Base-by-base conservation (phyloP, 2,329 filamentous ascomycete genomes). In the Alternaria triticimaculans region DNA sequence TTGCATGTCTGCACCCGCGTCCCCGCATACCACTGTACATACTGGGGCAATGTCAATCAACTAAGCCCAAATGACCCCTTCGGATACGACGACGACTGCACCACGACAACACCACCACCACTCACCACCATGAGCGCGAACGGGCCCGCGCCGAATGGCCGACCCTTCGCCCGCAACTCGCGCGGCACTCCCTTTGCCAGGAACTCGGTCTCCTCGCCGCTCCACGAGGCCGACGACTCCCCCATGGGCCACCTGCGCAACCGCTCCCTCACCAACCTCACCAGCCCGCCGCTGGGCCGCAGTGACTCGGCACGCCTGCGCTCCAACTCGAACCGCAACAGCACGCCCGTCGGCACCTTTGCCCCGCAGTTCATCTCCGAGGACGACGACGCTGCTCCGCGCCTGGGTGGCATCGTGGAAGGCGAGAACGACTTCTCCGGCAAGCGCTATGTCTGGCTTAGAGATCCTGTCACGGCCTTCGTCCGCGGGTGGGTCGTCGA, bases 381-480 rank as follows among this genome's bases (percentile, higher is more conserved):
- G 68, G 92, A 94, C 68, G 84, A 92, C 80, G 86, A 89, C 70
- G 84, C 84, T 55, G 83, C 82, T 2, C 83, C 84, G 28, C 86
- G 88, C 64, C 84, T 89, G 28, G 83, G 85, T 20, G 92, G 93
- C 18, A 94, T 97, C 63, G 71, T 74, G 18, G 96, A 99, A 81
- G 96, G 96, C 67, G 95, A 97, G 77, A 98, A 97, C 79, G 96
- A 99, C 85, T 98, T 99, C 80, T 99, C 96, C 0, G 96, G 96
- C 61, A 98, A 96, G 83, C 89, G 96, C 84, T 99, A 98, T 84
- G 94, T 99, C 68, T 99, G 96, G 96, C 85, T 99, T 77, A 92
- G 91, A 80, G 94, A 99, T 81, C 86, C 92, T 2, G 88, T 94
- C 74, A 87, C 87, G 59, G 96, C 96, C 2, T 99, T 99, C 79